A percentile compares a stretch with the other conserved stretches of the same genome.
phyloP scores from a whole-genome alignment of 352 stramenopile genomes.

The Phytopythium litorale region DNA sequence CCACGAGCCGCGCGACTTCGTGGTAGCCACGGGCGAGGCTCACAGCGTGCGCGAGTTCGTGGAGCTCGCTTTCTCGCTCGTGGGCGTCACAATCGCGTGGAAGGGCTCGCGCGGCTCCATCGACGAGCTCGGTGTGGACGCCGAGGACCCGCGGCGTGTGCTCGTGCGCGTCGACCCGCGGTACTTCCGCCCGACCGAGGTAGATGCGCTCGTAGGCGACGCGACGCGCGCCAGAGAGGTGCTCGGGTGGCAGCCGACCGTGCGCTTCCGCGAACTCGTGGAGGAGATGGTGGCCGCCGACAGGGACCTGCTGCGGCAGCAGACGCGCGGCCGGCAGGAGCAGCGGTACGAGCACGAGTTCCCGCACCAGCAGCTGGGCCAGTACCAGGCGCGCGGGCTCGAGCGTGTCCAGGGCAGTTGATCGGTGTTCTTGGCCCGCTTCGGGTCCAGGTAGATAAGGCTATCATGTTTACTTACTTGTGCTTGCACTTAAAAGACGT shows the following conservation, averaged over 20 bases:
- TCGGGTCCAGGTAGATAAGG: too few species aligned
- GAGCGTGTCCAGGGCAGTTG: not conserved
- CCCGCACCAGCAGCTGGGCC: not conserved
- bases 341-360: not conserved
- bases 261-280: constrained; percentile 92
- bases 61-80: constrained; percentile 92
- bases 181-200: constrained; percentile 98
- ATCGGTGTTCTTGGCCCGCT: not conserved
- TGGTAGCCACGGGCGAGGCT: constrained; percentile 93
- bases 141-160: constrained; percentile 78
- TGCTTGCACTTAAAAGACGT: constrained; percentile 50
- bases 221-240: constrained; percentile 91
- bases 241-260: constrained; percentile 91
- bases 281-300: constrained; percentile 96
- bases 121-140: constrained; percentile 93
- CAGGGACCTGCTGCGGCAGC: constrained; percentile 14
- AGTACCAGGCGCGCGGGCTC: not conserved
- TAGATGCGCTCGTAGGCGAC: constrained; percentile 96
- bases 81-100: constrained; percentile 91
- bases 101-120: constrained; percentile 85
- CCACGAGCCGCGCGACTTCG: constrained; percentile 64
- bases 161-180: constrained; percentile 95
- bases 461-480: constrained; percentile 4
- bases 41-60: constrained; percentile 98
- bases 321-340: not conserved